Evolutionary conservation across 1,139 yeast genomes (phyloP).

Genomic region (Saccharomyces uvarum): DNA sequence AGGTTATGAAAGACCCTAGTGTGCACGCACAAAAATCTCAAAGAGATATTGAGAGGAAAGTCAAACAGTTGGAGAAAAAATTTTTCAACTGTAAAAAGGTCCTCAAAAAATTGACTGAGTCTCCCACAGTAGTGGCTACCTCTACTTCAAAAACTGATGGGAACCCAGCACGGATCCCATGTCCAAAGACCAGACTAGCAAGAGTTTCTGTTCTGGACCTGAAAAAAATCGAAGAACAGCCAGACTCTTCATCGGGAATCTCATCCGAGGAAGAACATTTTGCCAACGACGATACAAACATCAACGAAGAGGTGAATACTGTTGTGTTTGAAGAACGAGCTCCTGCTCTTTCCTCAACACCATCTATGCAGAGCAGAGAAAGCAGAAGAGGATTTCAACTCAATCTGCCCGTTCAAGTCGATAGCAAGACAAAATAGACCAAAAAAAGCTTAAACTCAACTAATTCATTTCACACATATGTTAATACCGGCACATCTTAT

Average conservation of each 20-base stretch:
- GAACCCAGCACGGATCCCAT: conserved; percentile 3
- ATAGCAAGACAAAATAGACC: not conserved
- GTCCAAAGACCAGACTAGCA: conserved; percentile 13
- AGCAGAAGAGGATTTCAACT: not conserved
- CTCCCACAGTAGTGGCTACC: conserved; percentile 5
- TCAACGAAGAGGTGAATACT: not conserved
- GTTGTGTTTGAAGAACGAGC: not conserved
- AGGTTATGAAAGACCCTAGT: conserved; percentile 15
- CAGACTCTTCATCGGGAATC: conserved; percentile 16
- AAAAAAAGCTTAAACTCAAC: not conserved
- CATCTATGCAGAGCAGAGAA: not conserved
- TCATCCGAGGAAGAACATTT: conserved; percentile 5
- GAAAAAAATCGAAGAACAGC: conserved; percentile 22
- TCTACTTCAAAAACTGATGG: conserved; percentile 5
- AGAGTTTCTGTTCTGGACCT: conserved; percentile 21
- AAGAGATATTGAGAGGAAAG: conserved; percentile 24
- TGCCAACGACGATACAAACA: conserved; percentile 5
- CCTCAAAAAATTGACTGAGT: conserved; percentile 17
- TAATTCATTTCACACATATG: not conserved
- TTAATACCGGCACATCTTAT: not conserved
- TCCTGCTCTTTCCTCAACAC: not conserved
- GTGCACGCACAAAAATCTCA: conserved; percentile 10
- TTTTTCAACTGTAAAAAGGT: conserved; percentile 24
- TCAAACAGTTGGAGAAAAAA: conserved; percentile 26
- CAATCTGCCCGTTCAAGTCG: not conserved